These are phyloP conservation scores for Lepidium sativum DNA, from an alignment of 345 rosid genomes.

Conservation along the genomic window DNA sequence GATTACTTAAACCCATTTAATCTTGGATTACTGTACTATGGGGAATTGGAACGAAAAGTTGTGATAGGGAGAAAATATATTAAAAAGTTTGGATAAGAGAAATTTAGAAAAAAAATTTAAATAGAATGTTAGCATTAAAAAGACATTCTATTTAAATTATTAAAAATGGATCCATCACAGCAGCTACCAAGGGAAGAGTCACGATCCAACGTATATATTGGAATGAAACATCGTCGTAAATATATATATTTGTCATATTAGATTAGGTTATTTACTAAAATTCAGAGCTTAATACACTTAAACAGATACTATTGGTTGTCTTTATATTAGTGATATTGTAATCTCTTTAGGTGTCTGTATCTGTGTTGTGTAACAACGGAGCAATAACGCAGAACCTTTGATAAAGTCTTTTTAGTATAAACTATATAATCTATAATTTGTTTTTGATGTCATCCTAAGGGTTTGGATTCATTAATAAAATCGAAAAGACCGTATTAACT, in stretches of 20 bases:
- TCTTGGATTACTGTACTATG: too few relatives aligned
- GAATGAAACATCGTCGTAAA: not conserved
- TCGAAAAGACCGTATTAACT: not conserved
- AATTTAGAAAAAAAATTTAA: too few relatives aligned
- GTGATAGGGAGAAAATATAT: too few relatives aligned
- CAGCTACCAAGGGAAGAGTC: not conserved
- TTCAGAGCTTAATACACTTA: not conserved
- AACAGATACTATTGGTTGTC: not conserved
- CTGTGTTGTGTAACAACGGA: conserved; percentile 2
- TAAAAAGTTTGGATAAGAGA: too few relatives aligned
- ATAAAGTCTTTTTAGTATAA: not conserved
- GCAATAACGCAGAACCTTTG: not conserved
- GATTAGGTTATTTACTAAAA: not conserved
- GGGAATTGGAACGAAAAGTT: too few relatives aligned
- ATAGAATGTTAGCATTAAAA: too few relatives aligned
- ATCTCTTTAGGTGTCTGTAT: not conserved
- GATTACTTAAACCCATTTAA: too few relatives aligned
- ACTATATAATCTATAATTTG: not conserved
- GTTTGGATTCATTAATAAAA: not conserved
- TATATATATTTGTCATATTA: not conserved
- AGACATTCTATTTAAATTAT: too few relatives aligned
- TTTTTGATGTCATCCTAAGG: not conserved
- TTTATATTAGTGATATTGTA: not conserved
- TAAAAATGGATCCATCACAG: too few relatives aligned
- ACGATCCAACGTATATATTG: not conserved